Base-by-base conservation (phyloP, 148 eudicot species). In the Spergularia marina region DNA sequence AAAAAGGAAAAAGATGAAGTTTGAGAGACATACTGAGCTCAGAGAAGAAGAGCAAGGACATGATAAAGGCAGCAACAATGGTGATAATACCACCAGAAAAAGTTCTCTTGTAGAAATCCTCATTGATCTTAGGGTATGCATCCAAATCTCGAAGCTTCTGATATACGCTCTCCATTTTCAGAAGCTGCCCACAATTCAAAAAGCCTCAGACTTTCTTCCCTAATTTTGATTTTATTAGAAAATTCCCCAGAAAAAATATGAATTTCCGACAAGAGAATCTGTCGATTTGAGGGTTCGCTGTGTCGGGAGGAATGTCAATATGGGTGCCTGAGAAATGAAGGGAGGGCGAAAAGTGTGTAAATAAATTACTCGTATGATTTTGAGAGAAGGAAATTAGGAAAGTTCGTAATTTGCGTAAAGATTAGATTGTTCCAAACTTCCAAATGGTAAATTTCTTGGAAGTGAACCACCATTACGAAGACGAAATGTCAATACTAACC, bases 101-200 rank as follows among this genome's bases (percentile, higher is more conserved):
- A n/a, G 91, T 84, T 55, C 98, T 86, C 77, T 84, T 91, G 77
- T 81, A 94, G 84, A 94, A 91, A 89, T 94, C 98, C 30, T 94
- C 97, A 82, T 94, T 94, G 75, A 94, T 77, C 71, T 94, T 94
- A 21, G 98, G 98, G 85, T 94, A 94, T 7, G 97, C 97, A 34
- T 94, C 98, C 78, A 94, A 82, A 70, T 89, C 87, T 76, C 97
- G 86, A 60, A 94, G 82, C 81, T 82, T 94, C 30, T 65, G 82
- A 53, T 79, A 75, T 16, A 87, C 69, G 77, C 61, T 85, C 16
- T 91, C 88, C 97, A 91, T 90, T 44, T 30, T 68, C 62, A 73
- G 49, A 73, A 73, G 25, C 53, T 40, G 51, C 72, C 78, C 78
- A 25, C 68, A 12, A 68, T 17, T 13, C 40, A 10, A 40, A 79